Base-by-base conservation (phyloP, 345 rosid species). In the Xanthoceras sorbifolium region DNA sequence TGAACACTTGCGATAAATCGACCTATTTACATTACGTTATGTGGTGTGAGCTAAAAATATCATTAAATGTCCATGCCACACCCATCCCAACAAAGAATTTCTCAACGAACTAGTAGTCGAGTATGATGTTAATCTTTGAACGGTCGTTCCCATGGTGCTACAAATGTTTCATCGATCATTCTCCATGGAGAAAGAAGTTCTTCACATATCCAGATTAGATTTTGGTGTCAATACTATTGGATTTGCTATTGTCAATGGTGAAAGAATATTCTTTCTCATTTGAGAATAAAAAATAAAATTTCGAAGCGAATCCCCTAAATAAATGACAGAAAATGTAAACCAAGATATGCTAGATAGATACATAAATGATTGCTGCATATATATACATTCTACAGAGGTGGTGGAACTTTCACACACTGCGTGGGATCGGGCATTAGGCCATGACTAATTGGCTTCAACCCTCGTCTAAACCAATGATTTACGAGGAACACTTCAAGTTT, bases 401-500 rank as follows among this genome's bases (percentile, higher is more conserved):
- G 82, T 36, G 85, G 84, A 85, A 81, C 93, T 83, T 87, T 93
- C 75, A 90, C 81, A 78, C 93, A 91, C 48, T 75, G 81, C 31
- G n/a, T 60, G 61, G 89, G 83, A 84, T 93, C 94, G 6, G 91
- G 87, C 57, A 91, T 77, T 31, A 94, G 84, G 83, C 61, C 61
- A 75, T 92, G 93, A 82, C 82, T 79, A 72, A 78, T 76, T 31
- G 98, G 97, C 85, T 84, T 88, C 85, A 88, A 62, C 59, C 97
- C 97, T 84, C 81, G 88, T 68, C 88, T 84, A 78, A 82, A 72
- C 97, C 97, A 94, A 78, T 57, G 71, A 46, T 87, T 86, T 74
- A 90, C 69, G 64, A 94, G 84, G 31, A 73, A 72, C 68, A 84
- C 60, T 84, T 94, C 99, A 75, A 97, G 84, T 79, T 89, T 97